Evolutionary conservation across 176 grass and related monocot species (phyloP).

Genomic region (Stipa capillata): DNA sequence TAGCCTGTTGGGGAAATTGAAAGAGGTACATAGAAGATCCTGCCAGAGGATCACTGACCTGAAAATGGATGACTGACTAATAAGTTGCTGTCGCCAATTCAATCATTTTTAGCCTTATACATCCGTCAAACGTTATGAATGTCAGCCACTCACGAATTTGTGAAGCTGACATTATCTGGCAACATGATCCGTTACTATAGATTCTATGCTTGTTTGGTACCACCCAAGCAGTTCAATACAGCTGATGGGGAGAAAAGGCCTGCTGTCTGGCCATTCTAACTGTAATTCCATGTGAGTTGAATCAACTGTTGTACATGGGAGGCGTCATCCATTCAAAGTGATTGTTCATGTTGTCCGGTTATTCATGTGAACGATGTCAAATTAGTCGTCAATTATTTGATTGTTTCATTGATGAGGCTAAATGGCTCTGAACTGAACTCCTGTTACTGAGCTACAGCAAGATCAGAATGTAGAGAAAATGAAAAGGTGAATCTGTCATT

Average conservation of each 20-base stretch:
- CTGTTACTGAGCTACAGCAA: neutral
- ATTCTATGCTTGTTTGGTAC: slow-evolving; percentile 9
- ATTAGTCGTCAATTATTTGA: slow-evolving; percentile 18
- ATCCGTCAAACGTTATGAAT: neutral
- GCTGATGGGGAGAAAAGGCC: neutral
- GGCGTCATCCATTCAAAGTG: neutral
- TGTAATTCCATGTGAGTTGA: slow-evolving; percentile 2
- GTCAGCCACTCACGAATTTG: neutral
- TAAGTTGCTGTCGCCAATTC: slow-evolving; percentile 14
- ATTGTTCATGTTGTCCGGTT: slow-evolving; percentile 13
- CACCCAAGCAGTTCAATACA: neutral
- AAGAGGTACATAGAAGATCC: slow-evolving; percentile 3
- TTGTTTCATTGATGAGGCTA: slow-evolving; percentile 21
- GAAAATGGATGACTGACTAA: slow-evolving; percentile 24
- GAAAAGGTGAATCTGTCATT: neutral
- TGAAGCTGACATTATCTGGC: slow-evolving; percentile 5
- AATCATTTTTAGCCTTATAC: neutral
- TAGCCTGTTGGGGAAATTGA: neutral
- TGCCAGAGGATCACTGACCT: slow-evolving; percentile 2
- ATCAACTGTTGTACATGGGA: slow-evolving; percentile 14
- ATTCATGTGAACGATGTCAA: slow-evolving; percentile 5
- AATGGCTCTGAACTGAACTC: neutral
- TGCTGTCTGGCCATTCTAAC: neutral
- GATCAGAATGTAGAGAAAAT: neutral
- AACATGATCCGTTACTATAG: slow-evolving; percentile 22